Evolutionary conservation across 2,329 filamentous ascomycete species (phyloP).

Genomic region (Apiospora hydei): DNA sequence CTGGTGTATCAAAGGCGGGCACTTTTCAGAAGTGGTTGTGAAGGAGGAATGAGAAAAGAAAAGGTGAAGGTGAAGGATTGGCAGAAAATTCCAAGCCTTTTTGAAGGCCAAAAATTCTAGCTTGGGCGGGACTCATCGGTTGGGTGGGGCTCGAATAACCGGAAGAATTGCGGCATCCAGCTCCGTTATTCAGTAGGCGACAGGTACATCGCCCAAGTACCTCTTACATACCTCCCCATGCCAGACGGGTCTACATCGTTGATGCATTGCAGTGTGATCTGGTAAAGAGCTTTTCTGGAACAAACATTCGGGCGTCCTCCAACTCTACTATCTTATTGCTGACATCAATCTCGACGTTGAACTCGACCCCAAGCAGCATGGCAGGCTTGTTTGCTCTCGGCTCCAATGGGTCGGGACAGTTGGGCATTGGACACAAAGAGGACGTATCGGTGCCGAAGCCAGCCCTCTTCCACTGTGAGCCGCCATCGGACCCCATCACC

Average conservation of each 20-base stretch:
- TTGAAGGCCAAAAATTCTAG: slow-evolving; percentile 16
- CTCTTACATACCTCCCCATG: background rate
- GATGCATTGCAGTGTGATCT: background rate
- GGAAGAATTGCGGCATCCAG: slow-evolving; percentile 19
- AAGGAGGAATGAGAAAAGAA: slow-evolving; percentile 23
- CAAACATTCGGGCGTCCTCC: background rate
- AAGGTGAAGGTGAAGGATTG: slow-evolving; percentile 26
- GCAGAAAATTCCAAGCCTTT: slow-evolving; percentile 24
- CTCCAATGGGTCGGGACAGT: slow-evolving; percentile 78
- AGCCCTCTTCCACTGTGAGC: slow-evolving; percentile 61
- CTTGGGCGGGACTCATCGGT: slow-evolving; percentile 9
- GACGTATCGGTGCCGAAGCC: slow-evolving; percentile 73
- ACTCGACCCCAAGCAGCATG: slow-evolving; percentile 44
- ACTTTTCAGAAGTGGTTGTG: background rate
- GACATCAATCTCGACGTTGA: background rate
- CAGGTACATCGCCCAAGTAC: background rate
- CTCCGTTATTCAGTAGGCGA: background rate
- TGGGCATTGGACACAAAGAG: slow-evolving; percentile 74
- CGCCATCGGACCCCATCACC: slow-evolving; percentile 45
- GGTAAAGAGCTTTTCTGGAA: background rate
- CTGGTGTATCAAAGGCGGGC: slow-evolving; percentile 4
- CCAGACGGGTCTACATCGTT: background rate
- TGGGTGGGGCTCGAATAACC: background rate
- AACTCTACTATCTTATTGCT: background rate
- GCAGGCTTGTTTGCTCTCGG: slow-evolving; percentile 71